These are phyloP conservation scores for Saccharomyces jurei DNA, from an alignment of 805 yeast genomes.

Conservation along the genomic window DNA sequence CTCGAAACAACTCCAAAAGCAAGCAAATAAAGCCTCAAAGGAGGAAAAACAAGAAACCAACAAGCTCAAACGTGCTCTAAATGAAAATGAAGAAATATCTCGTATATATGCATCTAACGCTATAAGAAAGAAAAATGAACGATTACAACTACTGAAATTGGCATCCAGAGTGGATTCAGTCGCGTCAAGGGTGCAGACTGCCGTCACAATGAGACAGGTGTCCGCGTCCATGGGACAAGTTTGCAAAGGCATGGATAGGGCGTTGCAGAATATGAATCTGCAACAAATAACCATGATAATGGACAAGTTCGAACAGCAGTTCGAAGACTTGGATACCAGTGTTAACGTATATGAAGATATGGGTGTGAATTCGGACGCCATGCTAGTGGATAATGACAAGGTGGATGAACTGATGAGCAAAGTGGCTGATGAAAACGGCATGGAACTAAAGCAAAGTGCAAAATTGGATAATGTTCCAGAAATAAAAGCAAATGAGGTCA, in stretches of 20 bases:
- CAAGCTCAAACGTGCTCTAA: conserved; percentile 62
- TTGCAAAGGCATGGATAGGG: conserved; percentile 92
- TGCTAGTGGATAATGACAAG: conserved; percentile 88
- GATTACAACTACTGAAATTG: conserved; percentile 68
- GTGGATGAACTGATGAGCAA: conserved; percentile 85
- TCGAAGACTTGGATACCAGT: conserved; percentile 90
- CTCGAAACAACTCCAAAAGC: conserved; percentile 84
- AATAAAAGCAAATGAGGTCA: conserved; percentile 44
- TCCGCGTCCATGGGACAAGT: conserved; percentile 91
- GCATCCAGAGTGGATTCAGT: conserved; percentile 93
- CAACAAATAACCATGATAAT: conserved; percentile 88
- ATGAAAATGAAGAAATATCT: conserved; percentile 68
- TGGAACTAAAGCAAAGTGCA: conserved; percentile 82
- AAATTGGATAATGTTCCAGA: conserved; percentile 42
- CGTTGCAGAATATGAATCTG: conserved; percentile 89
- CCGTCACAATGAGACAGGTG: conserved; percentile 94
- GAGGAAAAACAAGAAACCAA: conserved; percentile 84
- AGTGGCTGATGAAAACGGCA: conserved; percentile 95
- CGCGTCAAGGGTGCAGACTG: conserved; percentile 92
- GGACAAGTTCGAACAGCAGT: conserved; percentile 95
- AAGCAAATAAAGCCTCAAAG: conserved; percentile 82
- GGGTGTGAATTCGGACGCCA: conserved; percentile 79
- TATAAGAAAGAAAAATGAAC: conserved; percentile 81
- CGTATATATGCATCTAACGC: conserved; percentile 93
- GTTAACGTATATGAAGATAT: conserved; percentile 89